Percentiles rank a stretch among this genome's conserved stretches.
phyloP scores from a whole-genome alignment of 805 yeast species.

The Hanseniaspora guilliermondii region DNA sequence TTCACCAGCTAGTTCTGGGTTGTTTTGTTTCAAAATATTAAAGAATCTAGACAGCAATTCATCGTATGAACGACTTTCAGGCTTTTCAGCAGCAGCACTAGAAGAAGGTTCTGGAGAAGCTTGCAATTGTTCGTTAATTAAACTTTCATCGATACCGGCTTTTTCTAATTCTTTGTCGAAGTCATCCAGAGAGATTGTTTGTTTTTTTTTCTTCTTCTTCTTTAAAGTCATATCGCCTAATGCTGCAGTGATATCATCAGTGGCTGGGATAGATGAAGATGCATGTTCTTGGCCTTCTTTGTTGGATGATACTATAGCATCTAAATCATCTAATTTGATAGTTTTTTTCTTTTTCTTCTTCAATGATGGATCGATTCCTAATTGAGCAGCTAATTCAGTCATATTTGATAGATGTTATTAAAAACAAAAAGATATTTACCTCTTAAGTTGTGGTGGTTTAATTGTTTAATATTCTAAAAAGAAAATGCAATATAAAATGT shows the following conservation, averaged over 20 bases:
- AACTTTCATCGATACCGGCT: slow-evolving; percentile 66
- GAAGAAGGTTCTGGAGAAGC: slow-evolving; percentile 16
- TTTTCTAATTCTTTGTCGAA: slow-evolving; percentile 81
- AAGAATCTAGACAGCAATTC: slow-evolving; percentile 75
- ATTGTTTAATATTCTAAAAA: no score
- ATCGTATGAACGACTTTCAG: slow-evolving; percentile 38
- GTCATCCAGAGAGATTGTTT: slow-evolving; percentile 50
- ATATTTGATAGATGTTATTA: not conserved
- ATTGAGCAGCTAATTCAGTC: slow-evolving; percentile 29
- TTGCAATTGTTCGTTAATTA: slow-evolving; percentile 25
- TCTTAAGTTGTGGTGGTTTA: no score
- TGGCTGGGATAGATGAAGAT: slow-evolving; percentile 17
- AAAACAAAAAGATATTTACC: no score
- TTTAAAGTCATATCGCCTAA: slow-evolving; percentile 61
- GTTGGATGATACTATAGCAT: slow-evolving; percentile 32
- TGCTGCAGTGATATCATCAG: slow-evolving; percentile 42
- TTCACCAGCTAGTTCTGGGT: slow-evolving; percentile 97
- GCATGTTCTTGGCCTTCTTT: slow-evolving; percentile 70
- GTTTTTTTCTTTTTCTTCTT: slow-evolving; percentile 60
- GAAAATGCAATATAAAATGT: no score
- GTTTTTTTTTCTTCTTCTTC: slow-evolving; percentile 75
- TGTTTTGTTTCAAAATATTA: slow-evolving; percentile 72
- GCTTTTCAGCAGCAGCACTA: slow-evolving; percentile 19
- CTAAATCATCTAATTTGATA: slow-evolving; percentile 29
- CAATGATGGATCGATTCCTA: slow-evolving; percentile 62